These are phyloP conservation scores for Metschnikowia colocasiae DNA, from an alignment of 805 yeast genomes.

Conservation along the genomic window DNA sequence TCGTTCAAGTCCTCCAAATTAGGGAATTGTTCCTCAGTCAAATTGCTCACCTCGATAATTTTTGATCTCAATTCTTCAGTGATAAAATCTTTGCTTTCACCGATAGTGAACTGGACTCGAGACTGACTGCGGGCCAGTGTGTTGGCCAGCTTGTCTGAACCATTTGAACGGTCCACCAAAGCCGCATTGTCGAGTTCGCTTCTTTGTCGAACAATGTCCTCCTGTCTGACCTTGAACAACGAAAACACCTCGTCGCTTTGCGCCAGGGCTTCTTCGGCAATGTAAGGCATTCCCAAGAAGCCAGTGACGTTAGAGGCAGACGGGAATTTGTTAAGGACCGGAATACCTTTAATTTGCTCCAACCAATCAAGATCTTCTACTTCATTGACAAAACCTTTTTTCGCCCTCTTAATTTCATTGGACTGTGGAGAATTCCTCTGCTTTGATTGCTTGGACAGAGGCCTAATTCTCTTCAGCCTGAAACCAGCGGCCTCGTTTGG, in stretches of 20 bases:
- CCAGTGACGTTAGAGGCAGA: constrained; percentile 56
- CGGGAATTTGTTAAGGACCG: constrained; percentile 57
- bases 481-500: background rate
- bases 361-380: constrained; percentile 55
- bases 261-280: constrained; percentile 21
- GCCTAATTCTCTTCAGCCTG: background rate
- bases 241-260: constrained; percentile 50
- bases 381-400: constrained; percentile 15
- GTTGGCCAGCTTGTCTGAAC: constrained; percentile 1
- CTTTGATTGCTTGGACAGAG: constrained; percentile 4
- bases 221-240: constrained; percentile 62
- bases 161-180: background rate
- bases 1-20: constrained; percentile 70
- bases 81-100: constrained; percentile 30
- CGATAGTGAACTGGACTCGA: constrained; percentile 20
- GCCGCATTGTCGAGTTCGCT: constrained; percentile 8
- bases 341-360: constrained; percentile 64
- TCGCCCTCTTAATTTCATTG: constrained; percentile 8
- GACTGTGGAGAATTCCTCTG: constrained; percentile 2
- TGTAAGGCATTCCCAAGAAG: constrained; percentile 30
- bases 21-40: constrained; percentile 64
- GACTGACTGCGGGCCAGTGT: constrained; percentile 6
- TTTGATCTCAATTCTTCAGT: constrained; percentile 49
- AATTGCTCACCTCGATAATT: constrained; percentile 51
- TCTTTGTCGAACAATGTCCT: constrained; percentile 55